Evolutionary conservation across 2,329 filamentous ascomycete genomes (phyloP).

Genomic region (Epichloe scottii): DNA sequence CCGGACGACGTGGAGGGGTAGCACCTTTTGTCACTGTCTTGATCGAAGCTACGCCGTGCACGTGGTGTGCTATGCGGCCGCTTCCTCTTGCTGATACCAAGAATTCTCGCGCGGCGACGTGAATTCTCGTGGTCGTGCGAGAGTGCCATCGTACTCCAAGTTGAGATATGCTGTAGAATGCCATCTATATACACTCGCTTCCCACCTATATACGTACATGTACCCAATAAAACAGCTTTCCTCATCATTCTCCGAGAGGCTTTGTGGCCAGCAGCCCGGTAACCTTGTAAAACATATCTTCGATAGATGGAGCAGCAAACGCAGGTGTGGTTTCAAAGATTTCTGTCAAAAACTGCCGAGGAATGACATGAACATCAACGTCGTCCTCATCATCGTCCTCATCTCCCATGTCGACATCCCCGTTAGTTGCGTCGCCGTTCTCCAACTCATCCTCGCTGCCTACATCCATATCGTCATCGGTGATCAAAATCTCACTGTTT

Average conservation of each 20-base stretch:
- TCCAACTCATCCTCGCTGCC: slow-evolving; percentile 29
- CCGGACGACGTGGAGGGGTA: not conserved
- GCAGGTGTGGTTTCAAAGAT: slow-evolving; percentile 59
- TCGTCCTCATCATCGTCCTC: slow-evolving; percentile 27
- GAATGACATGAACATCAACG: slow-evolving; percentile 46
- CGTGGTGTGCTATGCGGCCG: too few relatives aligned
- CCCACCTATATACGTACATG: not conserved
- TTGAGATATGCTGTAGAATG: not conserved
- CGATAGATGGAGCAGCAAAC: slow-evolving; percentile 57
- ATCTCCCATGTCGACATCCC: slow-evolving; percentile 30
- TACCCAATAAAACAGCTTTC: not conserved
- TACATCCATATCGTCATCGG: slow-evolving; percentile 27
- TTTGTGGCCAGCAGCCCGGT: slow-evolving; percentile 47
- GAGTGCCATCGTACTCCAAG: too few relatives aligned
- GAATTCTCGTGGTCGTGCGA: too few relatives aligned
- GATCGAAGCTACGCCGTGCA: not conserved
- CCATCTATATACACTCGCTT: not conserved
- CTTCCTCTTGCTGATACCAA: too few relatives aligned
- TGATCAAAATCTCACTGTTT: slow-evolving; percentile 20
- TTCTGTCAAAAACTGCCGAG: slow-evolving; percentile 53
- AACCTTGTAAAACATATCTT: slow-evolving; percentile 66
- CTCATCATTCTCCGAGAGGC: slow-evolving; percentile 2
- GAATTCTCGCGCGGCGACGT: too few relatives aligned
- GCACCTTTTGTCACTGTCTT: not conserved
- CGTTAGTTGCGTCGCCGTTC: slow-evolving; percentile 24